Evolutionary conservation across 495 filamentous ascomycete genomes (phyloP), one percentile per base, ranked within the genome.

Genomic region (Aspergillus coremiiformis): DNA sequence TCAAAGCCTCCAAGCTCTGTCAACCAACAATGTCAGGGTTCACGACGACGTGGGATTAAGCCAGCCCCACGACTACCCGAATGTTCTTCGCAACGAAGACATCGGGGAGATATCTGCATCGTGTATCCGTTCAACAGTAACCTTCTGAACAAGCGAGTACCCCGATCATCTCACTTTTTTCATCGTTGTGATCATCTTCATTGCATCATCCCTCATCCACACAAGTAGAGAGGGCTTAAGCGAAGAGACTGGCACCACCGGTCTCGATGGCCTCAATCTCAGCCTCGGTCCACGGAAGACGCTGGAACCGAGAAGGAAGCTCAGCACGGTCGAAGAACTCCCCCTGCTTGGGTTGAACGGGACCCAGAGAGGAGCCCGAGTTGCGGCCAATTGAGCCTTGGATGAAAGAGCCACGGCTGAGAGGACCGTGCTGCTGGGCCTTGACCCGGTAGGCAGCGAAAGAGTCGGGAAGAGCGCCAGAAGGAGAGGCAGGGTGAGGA

Each of bases 211-310:
- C 47, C 42, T 52, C 48, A 49, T 53, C 11, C 29, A 30, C 5
- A 15, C 6, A 24, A 8, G 45, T 39, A 20, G 17, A 41, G 27
- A 14, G 41, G 37, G 26, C 27, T 75, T 72, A 79, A 53, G 69
- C 74, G 67, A 69, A 75, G 56, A 86, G 61, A 59, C 82, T 87
- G 12, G 92, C 93, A 49, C 93, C 93, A 23, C 90, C 94, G 24
- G 85, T 86, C 80, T 96, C 90, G 49, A 98, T 78, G 27, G 90
- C 90, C 66, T 97, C 94, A 52, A 98, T 98, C 78, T 98, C 93
- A 39, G 83, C 84, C 59, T 83, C 64, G 22, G 75, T 84, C 68
- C 88, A 84, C 15, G 82, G 76, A 12, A 78, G 72, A 47, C 92
- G 78, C 59, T 85, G 81, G 64, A 96, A 98, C 55, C 90, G 81